These are phyloP conservation scores for Epithele typhae DNA, from an alignment of 768 basidiomycete genomes.

Conservation along the genomic window DNA sequence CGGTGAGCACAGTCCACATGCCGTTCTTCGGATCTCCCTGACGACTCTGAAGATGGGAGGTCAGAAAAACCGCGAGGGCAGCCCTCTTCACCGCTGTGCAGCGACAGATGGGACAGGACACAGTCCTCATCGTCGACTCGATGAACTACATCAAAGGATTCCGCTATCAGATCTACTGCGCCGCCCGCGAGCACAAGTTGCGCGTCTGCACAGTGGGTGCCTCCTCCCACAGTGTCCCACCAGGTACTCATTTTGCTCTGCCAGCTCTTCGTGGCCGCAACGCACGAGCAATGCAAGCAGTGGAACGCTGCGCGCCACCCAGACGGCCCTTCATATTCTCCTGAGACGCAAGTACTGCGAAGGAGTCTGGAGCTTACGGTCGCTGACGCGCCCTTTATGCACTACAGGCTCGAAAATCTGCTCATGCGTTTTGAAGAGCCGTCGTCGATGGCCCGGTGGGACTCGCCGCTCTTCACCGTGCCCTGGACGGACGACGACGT, in stretches of 20 bases:
- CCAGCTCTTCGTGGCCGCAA: slow-evolving; percentile 72
- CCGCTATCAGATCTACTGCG: slow-evolving; percentile 97
- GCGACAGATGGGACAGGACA: slow-evolving; percentile 64
- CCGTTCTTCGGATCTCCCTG: background rate
- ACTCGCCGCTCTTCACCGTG: slow-evolving; percentile 89
- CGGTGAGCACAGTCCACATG: slow-evolving; percentile 39
- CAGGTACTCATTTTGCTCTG: background rate
- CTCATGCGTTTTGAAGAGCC: slow-evolving; percentile 92
- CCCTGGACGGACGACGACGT: slow-evolving; percentile 66
- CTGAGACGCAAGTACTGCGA: slow-evolving; percentile 57
- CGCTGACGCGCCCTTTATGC: slow-evolving; percentile 11
- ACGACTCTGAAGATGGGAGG: slow-evolving; percentile 50
- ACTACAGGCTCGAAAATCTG: slow-evolving; percentile 74
- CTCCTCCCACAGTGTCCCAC: background rate
- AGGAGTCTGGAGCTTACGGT: background rate
- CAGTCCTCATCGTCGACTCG: slow-evolving; percentile 84
- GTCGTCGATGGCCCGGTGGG: slow-evolving; percentile 98
- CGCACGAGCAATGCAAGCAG: slow-evolving; percentile 67
- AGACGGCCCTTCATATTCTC: slow-evolving; percentile 48
- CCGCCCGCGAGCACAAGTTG: slow-evolving; percentile 82
- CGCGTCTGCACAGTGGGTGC: slow-evolving; percentile 79
- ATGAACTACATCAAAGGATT: slow-evolving; percentile 99
- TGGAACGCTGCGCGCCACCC: slow-evolving; percentile 59
- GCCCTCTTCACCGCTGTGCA: slow-evolving; percentile 81
- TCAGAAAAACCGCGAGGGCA: slow-evolving; percentile 88